These are phyloP conservation scores for Zygotorulaspora mrakii DNA, from an alignment of 1,139 yeast genomes.

Conservation along the genomic window DNA sequence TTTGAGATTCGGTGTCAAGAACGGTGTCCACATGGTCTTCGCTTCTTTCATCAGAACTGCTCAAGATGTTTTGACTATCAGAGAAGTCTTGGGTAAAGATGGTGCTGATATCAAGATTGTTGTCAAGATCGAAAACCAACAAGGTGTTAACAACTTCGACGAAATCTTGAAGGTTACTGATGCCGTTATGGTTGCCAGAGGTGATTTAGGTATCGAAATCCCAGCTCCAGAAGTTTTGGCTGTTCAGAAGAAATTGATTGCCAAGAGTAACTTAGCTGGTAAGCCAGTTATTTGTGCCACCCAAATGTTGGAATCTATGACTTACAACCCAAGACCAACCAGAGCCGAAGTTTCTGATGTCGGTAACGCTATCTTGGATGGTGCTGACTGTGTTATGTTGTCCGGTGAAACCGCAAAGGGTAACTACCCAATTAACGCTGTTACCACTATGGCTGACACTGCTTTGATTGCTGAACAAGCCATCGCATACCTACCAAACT, in stretches of 20 bases:
- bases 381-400: constrained; percentile 99
- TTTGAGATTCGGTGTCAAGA: constrained; percentile 90
- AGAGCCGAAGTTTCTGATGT: constrained; percentile 99
- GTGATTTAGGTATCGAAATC: constrained; percentile 98
- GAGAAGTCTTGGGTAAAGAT: constrained; percentile 93
- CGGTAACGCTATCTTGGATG: constrained; percentile 98
- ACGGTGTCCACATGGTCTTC: constrained; percentile 95
- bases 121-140: constrained; percentile 97
- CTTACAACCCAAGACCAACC: constrained; percentile 99
- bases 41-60: constrained; percentile 98
- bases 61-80: constrained; percentile 81
- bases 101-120: constrained; percentile 95
- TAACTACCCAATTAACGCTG: constrained; percentile 95
- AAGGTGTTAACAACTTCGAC: constrained; percentile 99
- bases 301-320: constrained; percentile 99
- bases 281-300: constrained; percentile 99
- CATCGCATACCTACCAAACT: constrained; percentile 81
- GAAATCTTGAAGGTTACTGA: constrained; percentile 91
- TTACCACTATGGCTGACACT: constrained; percentile 97
- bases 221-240: constrained; percentile 99
- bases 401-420: constrained; percentile 99
- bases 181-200: constrained; percentile 99
- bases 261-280: constrained; percentile 98
- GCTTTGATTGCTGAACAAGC: constrained; percentile 96
- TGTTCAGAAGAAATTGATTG: constrained; percentile 97